Conservation (phyloP, 2,329 filamentous ascomycete genomes). For the Sclerotinia spermophila region DNA sequence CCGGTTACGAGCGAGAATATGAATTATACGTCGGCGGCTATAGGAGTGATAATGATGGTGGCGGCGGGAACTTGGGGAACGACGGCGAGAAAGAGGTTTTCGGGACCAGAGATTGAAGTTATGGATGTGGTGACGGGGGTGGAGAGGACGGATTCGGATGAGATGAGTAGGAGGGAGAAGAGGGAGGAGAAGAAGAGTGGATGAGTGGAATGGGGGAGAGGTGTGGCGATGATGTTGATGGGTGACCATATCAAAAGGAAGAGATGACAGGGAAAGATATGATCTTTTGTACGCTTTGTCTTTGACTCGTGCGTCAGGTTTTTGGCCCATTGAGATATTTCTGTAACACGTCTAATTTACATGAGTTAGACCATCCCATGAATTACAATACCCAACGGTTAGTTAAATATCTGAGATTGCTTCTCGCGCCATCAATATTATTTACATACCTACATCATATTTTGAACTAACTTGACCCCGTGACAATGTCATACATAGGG, state of each 20-base stretch:
- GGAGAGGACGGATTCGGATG: constrained; percentile 22
- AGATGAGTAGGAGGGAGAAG: constrained; percentile 12
- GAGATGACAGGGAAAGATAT: background rate
- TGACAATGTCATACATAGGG: background rate
- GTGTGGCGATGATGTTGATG: background rate
- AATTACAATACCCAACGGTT: background rate
- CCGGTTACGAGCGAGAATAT: constrained; percentile 53
- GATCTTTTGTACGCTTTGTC: no score
- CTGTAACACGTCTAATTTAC: background rate
- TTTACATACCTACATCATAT: background rate
- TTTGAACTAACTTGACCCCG: background rate
- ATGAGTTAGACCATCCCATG: background rate
- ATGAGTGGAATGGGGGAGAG: background rate
- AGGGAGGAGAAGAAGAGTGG: constrained; percentile 8
- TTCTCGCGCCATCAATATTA: background rate
- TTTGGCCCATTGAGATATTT: background rate
- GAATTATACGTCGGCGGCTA: constrained; percentile 56
- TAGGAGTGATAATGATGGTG: constrained; percentile 51
- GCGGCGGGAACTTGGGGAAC: constrained; percentile 50
- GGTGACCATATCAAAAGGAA: background rate
- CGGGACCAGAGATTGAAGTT: constrained; percentile 41
- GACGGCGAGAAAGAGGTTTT: constrained; percentile 48
- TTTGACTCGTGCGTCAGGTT: no score
- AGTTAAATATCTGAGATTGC: background rate
- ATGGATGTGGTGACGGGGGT: constrained; percentile 20